phyloP scores from a whole-genome alignment of 2,329 filamentous ascomycete species.

The Diplodia scrobiculata region DNA sequence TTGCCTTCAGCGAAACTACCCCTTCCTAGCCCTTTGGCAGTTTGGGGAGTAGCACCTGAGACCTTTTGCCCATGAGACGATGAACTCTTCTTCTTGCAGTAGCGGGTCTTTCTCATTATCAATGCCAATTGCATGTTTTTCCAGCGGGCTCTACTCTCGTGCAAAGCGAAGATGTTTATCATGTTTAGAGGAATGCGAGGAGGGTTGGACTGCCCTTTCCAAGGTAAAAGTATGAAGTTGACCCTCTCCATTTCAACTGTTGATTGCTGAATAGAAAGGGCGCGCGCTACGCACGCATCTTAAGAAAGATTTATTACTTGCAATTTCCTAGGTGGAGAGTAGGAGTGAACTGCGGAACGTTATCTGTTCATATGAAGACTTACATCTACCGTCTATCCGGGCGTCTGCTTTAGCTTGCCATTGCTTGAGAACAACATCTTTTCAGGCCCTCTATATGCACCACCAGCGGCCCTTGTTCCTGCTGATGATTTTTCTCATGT shows the following conservation, averaged over 20 bases:
- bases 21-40: background rate
- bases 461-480: background rate
- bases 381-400: too few species aligned
- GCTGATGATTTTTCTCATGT: background rate
- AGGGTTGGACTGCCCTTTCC: too few species aligned
- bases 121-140: background rate
- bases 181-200: background rate
- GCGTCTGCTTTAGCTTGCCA: background rate
- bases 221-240: too few species aligned
- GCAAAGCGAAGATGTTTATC: background rate
- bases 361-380: too few species aligned
- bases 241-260: too few species aligned
- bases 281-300: too few species aligned
- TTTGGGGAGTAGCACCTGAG: background rate
- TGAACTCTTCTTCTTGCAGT: background rate
- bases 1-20: background rate
- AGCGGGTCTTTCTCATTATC: too few species aligned
- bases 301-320: too few species aligned
- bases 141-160: background rate
- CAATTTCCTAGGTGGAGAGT: too few species aligned
- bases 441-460: background rate
- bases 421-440: background rate
- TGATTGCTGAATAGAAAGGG: too few species aligned
- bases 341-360: too few species aligned
- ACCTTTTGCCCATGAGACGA: background rate